Evolutionary conservation across 495 filamentous ascomycete species (phyloP).

Genomic region (Penicillium ucsense): DNA sequence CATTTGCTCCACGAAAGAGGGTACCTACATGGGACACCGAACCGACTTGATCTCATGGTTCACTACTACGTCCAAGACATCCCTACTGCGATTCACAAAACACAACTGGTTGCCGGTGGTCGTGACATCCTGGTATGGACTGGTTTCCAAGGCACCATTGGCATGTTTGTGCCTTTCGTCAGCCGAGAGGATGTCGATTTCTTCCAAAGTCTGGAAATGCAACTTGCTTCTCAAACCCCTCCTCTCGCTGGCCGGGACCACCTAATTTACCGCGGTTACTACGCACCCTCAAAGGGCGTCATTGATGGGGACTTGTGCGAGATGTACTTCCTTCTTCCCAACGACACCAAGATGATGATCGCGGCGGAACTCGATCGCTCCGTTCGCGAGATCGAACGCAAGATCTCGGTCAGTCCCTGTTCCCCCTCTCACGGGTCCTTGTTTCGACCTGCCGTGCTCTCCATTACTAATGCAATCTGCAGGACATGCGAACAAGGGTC

Average conservation of each 20-base stretch:
- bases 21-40: constrained; percentile 82
- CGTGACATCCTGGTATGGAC: constrained; percentile 89
- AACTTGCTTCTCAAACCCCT: constrained; percentile 73
- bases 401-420: constrained; percentile 65
- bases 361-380: constrained; percentile 85
- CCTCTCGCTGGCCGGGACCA: constrained; percentile 89
- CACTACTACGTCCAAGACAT: constrained; percentile 92
- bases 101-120: constrained; percentile 81
- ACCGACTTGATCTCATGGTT: constrained; percentile 70
- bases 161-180: constrained; percentile 82
- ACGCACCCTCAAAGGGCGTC: constrained; percentile 91
- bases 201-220: constrained; percentile 86
- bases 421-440: background rate
- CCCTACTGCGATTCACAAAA: constrained; percentile 81
- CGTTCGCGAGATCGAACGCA: constrained; percentile 85
- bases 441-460: too few species aligned
- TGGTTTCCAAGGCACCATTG: constrained; percentile 87
- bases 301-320: constrained; percentile 99
- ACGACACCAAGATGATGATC: constrained; percentile 89
- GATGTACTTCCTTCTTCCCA: constrained; percentile 68
- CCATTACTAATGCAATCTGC: constrained; percentile 9
- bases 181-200: constrained; percentile 92
- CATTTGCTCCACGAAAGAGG: constrained; percentile 79
- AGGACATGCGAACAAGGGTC: constrained; percentile 84
- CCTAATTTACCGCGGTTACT: constrained; percentile 88